Evolutionary conservation across 1,139 yeast species (phyloP).

Genomic region (Groenewaldozyma auringiensis): DNA sequence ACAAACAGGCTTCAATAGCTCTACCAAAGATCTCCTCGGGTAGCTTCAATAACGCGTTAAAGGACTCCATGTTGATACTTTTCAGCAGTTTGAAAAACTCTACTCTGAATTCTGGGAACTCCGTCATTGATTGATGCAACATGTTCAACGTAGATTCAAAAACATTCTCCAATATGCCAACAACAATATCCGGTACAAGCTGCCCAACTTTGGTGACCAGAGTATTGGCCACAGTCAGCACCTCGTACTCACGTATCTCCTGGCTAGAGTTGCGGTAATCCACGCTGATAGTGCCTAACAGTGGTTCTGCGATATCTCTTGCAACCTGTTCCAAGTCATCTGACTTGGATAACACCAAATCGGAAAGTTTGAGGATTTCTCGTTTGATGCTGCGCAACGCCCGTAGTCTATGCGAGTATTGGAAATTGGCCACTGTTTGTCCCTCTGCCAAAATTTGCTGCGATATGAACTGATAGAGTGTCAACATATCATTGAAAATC

Average conservation of each 20-base stretch:
- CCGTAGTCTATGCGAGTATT: conserved; percentile 91
- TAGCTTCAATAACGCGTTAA: conserved; percentile 76
- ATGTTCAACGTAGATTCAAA: conserved; percentile 91
- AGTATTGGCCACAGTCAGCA: conserved; percentile 87
- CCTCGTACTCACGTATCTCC: conserved; percentile 97
- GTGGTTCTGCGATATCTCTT: conserved; percentile 71
- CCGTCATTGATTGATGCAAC: conserved; percentile 93
- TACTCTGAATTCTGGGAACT: conserved; percentile 95
- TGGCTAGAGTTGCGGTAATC: conserved; percentile 88
- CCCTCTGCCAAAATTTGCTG: conserved; percentile 47
- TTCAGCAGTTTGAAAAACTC: conserved; percentile 86
- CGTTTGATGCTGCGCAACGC: conserved; percentile 94
- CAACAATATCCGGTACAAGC: conserved; percentile 85
- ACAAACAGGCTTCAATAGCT: conserved; percentile 84
- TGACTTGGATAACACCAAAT: conserved; percentile 81
- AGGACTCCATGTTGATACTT: conserved; percentile 78
- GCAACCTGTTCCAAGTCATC: conserved; percentile 83
- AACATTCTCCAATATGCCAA: conserved; percentile 77
- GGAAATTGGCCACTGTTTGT: conserved; percentile 28
- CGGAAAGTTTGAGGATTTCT: conserved; percentile 84
- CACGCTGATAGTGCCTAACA: conserved; percentile 77
- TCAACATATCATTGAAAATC: conserved; percentile 84
- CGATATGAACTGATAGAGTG: conserved; percentile 82
- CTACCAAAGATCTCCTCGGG: conserved; percentile 91
- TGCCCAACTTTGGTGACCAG: conserved; percentile 81